phyloP scores from a whole-genome alignment of 208 protist genomes.

The Acanthamoeba lenticulata region DNA sequence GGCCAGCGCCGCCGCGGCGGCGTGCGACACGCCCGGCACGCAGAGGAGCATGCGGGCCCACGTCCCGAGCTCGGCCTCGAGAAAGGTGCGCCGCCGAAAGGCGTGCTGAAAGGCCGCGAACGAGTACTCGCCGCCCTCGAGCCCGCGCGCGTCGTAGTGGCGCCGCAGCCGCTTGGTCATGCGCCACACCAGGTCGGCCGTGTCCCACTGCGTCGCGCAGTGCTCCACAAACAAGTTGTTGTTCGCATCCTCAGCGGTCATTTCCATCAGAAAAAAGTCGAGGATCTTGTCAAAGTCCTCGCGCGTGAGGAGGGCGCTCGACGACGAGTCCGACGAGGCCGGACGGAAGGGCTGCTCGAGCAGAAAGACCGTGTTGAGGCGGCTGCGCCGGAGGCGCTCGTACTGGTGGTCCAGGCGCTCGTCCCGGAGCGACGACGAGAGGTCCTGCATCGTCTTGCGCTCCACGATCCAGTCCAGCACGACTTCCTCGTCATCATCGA shows the following conservation, averaged over 20 bases:
- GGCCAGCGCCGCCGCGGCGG: neutral
- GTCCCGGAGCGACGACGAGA: neutral
- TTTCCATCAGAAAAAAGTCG: conserved; percentile 42
- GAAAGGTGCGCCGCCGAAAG: neutral
- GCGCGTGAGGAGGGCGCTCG: neutral
- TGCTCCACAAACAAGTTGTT: conserved; percentile 33
- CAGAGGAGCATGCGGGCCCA: neutral
- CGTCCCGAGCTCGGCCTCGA: neutral
- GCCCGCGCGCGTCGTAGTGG: neutral
- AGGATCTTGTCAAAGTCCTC: neutral
- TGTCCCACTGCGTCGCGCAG: neutral
- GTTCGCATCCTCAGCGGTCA: neutral
- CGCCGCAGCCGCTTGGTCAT: conserved; percentile 36
- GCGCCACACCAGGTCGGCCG: neutral
- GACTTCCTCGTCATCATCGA: neutral
- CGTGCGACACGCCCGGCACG: neutral
- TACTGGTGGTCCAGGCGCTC: conserved; percentile 10
- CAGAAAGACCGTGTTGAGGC: conserved; percentile 11
- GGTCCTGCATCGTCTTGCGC: conserved; percentile 37
- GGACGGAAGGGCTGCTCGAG: neutral
- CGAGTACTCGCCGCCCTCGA: neutral
- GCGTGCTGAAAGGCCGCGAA: neutral
- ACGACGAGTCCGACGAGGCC: neutral
- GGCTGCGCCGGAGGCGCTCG: neutral
- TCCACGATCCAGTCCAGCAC: conserved; percentile 49